Base-by-base conservation (phyloP, 352 stramenopile species). In the Peronospora farinosa region DNA sequence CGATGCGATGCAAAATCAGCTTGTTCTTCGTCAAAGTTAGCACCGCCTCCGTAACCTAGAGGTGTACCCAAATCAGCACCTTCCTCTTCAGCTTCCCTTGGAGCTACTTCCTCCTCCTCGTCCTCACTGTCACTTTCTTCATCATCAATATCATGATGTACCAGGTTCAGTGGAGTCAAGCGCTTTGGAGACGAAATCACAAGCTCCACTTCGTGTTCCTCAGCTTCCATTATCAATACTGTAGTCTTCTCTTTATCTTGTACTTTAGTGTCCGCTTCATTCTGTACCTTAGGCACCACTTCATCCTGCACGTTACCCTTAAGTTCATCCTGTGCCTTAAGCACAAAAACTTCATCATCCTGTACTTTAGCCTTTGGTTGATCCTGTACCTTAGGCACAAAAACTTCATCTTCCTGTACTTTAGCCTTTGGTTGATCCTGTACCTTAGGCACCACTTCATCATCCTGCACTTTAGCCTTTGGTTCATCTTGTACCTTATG, bases 1-100 rank as follows among this genome's bases (percentile, higher is more conserved):
- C 72, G 70, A 62, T 89, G 78, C 5, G 65, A 79, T 15, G 72
- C 46, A 48, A 79, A 75, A 9, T 75, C 68, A 19, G 84, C 73
- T 44, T 70, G 66, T 23, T 46, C 56, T 4, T 84, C 73, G 30
- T 58, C 63, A 47, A 88, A 86, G 40, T 65, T 69, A 3, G 51
- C 63, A 17, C 51, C 48, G 7, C 55, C 72, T n/a, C 65, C 63
- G 32, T 67, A 74, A 27, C 72, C 74, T 3, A 88, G 50, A 1
- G 77, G 77, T 16, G 77, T 88, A 8, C 77, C 77, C 8, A 88
- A 45, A 21, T 88, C 77, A 11, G 60, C 61, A 36, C 60, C 67
- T 55, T 63, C 59, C n/a, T 70, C 59, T 8, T 66, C 54, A 23
- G 60, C 51, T 44, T 60, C 47, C 10, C 43, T 54, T 45, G 12